These are phyloP conservation scores for Ogataea chonburiensis DNA, from an alignment of 805 yeast species.

Conservation along the genomic window DNA sequence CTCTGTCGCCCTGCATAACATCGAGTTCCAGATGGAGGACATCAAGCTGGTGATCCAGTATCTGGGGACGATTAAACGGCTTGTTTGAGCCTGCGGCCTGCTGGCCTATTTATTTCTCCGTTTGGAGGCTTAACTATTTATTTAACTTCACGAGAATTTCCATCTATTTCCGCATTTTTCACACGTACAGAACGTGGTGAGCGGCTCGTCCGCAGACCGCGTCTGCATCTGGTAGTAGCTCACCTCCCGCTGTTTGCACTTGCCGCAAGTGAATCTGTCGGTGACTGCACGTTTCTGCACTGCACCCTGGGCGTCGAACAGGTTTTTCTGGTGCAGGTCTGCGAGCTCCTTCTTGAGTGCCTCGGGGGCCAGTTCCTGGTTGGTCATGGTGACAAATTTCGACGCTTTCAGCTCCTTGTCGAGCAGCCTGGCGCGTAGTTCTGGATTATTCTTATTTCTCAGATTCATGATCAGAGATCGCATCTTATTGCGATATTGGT, in stretches of 20 bases:
- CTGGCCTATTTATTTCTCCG: constrained; percentile 2
- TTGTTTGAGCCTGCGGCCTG: constrained; percentile 4
- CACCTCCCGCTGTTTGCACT: constrained; percentile 95
- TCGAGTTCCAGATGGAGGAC: constrained; percentile 15
- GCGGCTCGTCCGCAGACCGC: constrained; percentile 97
- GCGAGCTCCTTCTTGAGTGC: constrained; percentile 82
- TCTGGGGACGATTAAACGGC: constrained; percentile 14
- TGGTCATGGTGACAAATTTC: constrained; percentile 73
- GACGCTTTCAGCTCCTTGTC: constrained; percentile 64
- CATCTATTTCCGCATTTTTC: constrained; percentile 97
- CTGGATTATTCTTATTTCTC: constrained; percentile 87
- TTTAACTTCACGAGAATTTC: constrained; percentile 71
- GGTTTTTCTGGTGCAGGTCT: constrained; percentile 79
- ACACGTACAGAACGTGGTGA: constrained; percentile 97
- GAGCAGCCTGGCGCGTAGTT: constrained; percentile 66
- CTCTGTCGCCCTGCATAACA: constrained; percentile 12
- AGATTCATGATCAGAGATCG: constrained; percentile 85
- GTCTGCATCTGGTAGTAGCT: constrained; percentile 98
- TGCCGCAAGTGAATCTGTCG: constrained; percentile 95
- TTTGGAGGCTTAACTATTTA: constrained; percentile 4
- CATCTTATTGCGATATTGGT: constrained; percentile 75
- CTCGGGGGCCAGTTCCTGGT: constrained; percentile 96
- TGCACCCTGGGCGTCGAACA: constrained; percentile 97
- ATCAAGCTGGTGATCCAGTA: constrained; percentile 16
- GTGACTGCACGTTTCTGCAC: constrained; percentile 94